phyloP scores from a whole-genome alignment of 495 filamentous ascomycete genomes.

The Mycothermus thermophilus region DNA sequence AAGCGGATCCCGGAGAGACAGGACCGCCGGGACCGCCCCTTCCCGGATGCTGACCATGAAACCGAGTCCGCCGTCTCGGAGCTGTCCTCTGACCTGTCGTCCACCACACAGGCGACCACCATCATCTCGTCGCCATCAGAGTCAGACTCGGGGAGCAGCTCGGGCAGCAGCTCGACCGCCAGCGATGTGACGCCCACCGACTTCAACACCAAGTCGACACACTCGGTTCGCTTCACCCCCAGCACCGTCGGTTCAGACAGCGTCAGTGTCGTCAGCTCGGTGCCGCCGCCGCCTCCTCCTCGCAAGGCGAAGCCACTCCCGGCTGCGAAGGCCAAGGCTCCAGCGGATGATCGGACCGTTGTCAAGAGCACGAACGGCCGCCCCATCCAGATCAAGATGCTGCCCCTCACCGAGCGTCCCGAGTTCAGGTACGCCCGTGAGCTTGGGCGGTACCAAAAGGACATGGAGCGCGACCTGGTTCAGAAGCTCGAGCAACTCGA shows the following conservation, averaged over 20 bases:
- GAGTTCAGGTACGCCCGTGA: constrained; percentile 10
- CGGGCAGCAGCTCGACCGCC: constrained; percentile 14
- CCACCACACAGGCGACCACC: constrained; percentile 31
- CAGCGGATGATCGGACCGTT: constrained; percentile 10
- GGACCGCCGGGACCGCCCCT: constrained; percentile 11
- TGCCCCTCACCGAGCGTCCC: constrained; percentile 6
- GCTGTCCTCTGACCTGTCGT: constrained; percentile 29
- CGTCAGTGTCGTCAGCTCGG: constrained; percentile 17
- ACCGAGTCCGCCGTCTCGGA: constrained; percentile 33
- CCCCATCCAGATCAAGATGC: constrained; percentile 20
- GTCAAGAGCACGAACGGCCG: constrained; percentile 16
- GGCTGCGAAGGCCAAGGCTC: no score
- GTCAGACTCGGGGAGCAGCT: constrained; percentile 7
- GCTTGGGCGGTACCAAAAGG: constrained; percentile 8
- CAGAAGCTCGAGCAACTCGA: constrained; percentile 30
- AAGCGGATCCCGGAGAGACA: constrained; percentile 6
- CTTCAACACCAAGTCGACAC: constrained; percentile 17
- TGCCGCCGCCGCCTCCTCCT: constrained; percentile 5
- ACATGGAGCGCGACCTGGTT: constrained; percentile 21
- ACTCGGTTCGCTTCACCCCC: constrained; percentile 22
- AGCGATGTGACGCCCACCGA: constrained; percentile 22
- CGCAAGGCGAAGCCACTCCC: constrained; percentile 22
- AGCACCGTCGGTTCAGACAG: constrained; percentile 19
- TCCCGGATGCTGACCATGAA: constrained; percentile 16
- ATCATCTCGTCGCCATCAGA: constrained; percentile 18